Conservation (phyloP, 2,329 filamentous ascomycete genomes). For the Paecilomyces variotii region DNA sequence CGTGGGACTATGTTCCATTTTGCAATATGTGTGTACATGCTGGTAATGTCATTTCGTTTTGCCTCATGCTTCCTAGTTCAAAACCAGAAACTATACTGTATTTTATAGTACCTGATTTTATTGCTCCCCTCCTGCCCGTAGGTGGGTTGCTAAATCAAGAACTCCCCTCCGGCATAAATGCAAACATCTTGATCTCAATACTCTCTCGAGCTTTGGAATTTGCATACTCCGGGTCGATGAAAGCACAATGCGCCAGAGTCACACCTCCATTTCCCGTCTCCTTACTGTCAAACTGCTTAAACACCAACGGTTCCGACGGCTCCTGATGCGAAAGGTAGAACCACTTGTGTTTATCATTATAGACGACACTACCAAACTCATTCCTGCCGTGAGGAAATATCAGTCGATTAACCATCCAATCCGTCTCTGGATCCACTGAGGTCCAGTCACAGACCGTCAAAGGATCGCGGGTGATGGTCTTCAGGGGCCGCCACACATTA, state of each 20-base stretch:
- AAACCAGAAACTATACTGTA: too few relatives aligned
- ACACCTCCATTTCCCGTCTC: slow-evolving; percentile 4
- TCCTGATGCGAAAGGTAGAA: slow-evolving; percentile 11
- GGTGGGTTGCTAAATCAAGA: not conserved
- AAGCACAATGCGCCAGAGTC: slow-evolving; percentile 43
- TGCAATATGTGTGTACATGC: too few relatives aligned
- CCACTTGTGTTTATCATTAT: slow-evolving; percentile 9
- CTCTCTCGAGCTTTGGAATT: slow-evolving; percentile 40
- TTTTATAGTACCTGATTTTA: too few relatives aligned
- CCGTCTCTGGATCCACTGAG: slow-evolving; percentile 5
- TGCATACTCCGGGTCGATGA: slow-evolving; percentile 36
- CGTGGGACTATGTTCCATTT: too few relatives aligned
- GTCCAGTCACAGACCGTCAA: slow-evolving; percentile 16
- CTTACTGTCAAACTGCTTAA: slow-evolving; percentile 14
- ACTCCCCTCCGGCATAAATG: slow-evolving; percentile 4
- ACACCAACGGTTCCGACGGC: slow-evolving; percentile 13
- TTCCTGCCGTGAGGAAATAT: slow-evolving; percentile 8
- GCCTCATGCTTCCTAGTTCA: too few relatives aligned
- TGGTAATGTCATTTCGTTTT: too few relatives aligned
- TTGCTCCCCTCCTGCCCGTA: too few relatives aligned
- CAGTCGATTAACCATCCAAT: slow-evolving; percentile 7
- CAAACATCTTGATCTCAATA: slow-evolving; percentile 43
- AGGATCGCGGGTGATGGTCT: slow-evolving; percentile 13
- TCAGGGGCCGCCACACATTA: slow-evolving; percentile 17
- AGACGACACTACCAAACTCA: slow-evolving; percentile 10